Base-by-base conservation (phyloP, 345 rosid species). In the Aquilaria malaccensis region DNA sequence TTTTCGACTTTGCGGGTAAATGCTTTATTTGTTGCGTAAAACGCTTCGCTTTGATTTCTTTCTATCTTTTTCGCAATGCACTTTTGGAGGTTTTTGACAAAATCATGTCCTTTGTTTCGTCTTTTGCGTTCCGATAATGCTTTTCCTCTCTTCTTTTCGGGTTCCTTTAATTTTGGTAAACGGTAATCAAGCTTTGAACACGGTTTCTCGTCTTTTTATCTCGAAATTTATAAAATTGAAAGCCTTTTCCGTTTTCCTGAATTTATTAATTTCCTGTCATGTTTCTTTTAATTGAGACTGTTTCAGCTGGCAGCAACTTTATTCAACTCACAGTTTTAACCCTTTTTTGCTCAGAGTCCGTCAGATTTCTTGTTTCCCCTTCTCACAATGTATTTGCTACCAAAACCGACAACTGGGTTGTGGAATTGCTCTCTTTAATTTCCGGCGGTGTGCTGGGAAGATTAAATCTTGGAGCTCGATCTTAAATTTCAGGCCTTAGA, bases 61-160 rank as follows among this genome's bases (percentile, higher is more conserved):
- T 60, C 63, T 4, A 37, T 59, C 58, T 66, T 50, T 57, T 52
- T 65, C 45, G 55, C 45, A 50, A 45, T 55, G 61, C 12, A 67
- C 55, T 67, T 69, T 70, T 56, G 74, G 66, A 64, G 74, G 61
- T 47, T 70, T 63, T 73, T 72, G 80, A 78, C 78, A 70, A 73
- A 69, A 67, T 66, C 70, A 65, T 71, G 22, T 49, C 77, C 66
- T 80, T 67, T 67, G 56, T 70, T 72, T 77, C 72, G 77, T 77
- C 83, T 65, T 71, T 75, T 70, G 64, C 67, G 64, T 72, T 68
- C 60, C 62, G 64, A 65, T 67, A 58, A 67, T 78, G 72, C 77
- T 72, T 76, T 71, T 59, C 22, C 22, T 58, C 56, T 63, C 59
- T 61, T 53, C 60, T 65, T 67, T 58, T 57, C 54, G 58, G 66